These are phyloP conservation scores for Rehmannia glutinosa DNA, from an alignment of 257 asterid genomes.

Conservation along the genomic window DNA sequence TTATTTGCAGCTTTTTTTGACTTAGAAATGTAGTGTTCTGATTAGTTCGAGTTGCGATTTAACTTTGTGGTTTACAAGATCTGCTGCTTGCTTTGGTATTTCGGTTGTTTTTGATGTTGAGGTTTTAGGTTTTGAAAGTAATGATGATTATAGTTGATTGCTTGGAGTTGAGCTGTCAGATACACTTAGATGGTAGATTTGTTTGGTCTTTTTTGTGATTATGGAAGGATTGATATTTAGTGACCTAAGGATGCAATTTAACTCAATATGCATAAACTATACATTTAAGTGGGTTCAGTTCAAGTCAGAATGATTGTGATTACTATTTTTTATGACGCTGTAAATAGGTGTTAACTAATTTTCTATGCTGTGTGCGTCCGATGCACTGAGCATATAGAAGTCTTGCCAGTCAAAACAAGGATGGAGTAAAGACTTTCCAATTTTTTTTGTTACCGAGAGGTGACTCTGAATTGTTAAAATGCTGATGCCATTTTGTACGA, in stretches of 20 bases:
- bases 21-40: conserved; percentile 23
- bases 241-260: neutral
- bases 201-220: neutral
- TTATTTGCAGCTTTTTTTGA: conserved; percentile 3
- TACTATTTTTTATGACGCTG: too few relatives aligned
- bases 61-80: conserved; percentile 26
- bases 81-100: conserved; percentile 24
- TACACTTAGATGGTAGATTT: conserved; percentile 1
- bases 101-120: neutral
- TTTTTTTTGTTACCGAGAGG: neutral
- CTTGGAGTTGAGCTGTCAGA: neutral
- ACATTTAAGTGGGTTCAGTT: neutral
- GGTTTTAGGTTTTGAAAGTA: conserved; percentile 20
- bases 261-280: neutral
- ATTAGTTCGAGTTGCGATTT: conserved; percentile 12
- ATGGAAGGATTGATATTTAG: conserved; percentile 10
- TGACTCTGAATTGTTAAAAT: conserved; percentile 1
- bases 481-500: neutral
- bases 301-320: neutral
- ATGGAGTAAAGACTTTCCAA: neutral
- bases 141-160: neutral
- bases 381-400: neutral
- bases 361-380: too few relatives aligned
- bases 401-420: neutral
- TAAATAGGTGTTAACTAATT: too few relatives aligned